These are phyloP conservation scores for Rickenella mellea DNA, from an alignment of 768 basidiomycete genomes.

Conservation along the genomic window DNA sequence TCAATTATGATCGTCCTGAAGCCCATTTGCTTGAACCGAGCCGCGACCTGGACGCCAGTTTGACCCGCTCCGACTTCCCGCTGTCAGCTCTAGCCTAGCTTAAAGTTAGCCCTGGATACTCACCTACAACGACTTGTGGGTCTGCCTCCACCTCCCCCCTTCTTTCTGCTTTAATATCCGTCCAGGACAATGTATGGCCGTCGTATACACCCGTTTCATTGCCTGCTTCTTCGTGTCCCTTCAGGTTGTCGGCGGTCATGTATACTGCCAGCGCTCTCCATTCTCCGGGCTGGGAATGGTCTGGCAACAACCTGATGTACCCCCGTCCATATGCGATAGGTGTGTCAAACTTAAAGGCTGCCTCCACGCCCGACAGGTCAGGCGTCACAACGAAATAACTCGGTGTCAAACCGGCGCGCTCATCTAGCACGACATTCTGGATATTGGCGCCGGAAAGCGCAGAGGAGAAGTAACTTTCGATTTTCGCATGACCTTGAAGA, in stretches of 20 bases:
- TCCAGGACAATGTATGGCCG: slow-evolving; percentile 10
- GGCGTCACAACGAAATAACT: not conserved
- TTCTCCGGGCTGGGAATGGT: not conserved
- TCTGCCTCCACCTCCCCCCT: slow-evolving; percentile 9
- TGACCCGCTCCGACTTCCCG: slow-evolving; percentile 33
- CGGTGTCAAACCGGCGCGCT: slow-evolving; percentile 5
- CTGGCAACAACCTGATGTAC: slow-evolving; percentile 2
- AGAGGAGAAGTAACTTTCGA: slow-evolving; percentile 7
- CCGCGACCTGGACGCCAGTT: slow-evolving; percentile 30
- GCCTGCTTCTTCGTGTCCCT: slow-evolving; percentile 14
- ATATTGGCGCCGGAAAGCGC: slow-evolving; percentile 6
- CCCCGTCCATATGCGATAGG: slow-evolving; percentile 5
- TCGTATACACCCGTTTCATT: slow-evolving; percentile 9
- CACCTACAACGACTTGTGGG: slow-evolving; percentile 15
- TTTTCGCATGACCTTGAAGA: slow-evolving; percentile 11
- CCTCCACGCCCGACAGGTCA: slow-evolving; percentile 8
- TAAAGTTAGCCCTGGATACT: not conserved
- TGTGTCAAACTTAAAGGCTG: slow-evolving; percentile 9
- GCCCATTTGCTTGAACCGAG: slow-evolving; percentile 32
- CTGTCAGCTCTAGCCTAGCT: not conserved
- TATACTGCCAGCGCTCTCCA: slow-evolving; percentile 15
- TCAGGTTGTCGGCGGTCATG: slow-evolving; percentile 11
- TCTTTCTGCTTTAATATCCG: slow-evolving; percentile 7
- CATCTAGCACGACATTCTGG: slow-evolving; percentile 10
- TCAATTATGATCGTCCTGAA: slow-evolving; percentile 31